Evolutionary conservation across 805 yeast species (phyloP).

Genomic region (Scheffersomyces stipitis): DNA sequence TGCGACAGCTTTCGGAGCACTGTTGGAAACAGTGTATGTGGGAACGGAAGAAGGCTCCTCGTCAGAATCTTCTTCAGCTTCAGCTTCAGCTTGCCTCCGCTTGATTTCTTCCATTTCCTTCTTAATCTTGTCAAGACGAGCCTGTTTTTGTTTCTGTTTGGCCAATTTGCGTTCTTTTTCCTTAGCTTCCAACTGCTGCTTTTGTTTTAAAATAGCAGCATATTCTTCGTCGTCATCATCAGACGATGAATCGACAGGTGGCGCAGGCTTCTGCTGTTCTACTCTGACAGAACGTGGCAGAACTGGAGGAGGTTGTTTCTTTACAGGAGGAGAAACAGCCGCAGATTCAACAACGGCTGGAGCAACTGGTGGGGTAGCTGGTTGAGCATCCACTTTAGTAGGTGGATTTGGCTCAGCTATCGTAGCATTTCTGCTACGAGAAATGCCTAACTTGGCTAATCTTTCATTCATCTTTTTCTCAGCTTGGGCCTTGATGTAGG

Average conservation of each 20-base stretch:
- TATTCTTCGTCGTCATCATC: conserved; percentile 49
- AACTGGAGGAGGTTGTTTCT: conserved; percentile 12
- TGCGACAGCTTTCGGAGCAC: conserved; percentile 4
- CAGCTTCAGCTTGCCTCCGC: conserved; percentile 23
- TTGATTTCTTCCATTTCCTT: conserved; percentile 58
- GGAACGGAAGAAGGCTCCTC: conserved; percentile 20
- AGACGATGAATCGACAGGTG: conserved; percentile 15
- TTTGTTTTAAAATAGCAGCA: conserved; percentile 46
- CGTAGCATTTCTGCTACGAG: conserved; percentile 32
- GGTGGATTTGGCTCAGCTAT: conserved; percentile 1
- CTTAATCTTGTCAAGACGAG: conserved; percentile 55
- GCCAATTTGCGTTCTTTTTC: conserved; percentile 45
- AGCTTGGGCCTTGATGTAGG: conserved; percentile 76
- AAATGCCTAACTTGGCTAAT: conserved; percentile 76
- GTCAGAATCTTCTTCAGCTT: conserved; percentile 37
- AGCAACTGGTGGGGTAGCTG: conserved; percentile 1
- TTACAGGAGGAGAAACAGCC: neutral
- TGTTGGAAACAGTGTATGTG: conserved; percentile 18
- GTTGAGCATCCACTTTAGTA: neutral
- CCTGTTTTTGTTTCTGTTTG: conserved; percentile 60
- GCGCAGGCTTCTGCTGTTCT: conserved; percentile 7
- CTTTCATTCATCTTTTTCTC: conserved; percentile 79
- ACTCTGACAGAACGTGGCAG: too few relatives aligned
- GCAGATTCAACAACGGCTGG: neutral
- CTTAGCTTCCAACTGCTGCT: conserved; percentile 44